phyloP scores from a whole-genome alignment of 2,329 filamentous ascomycete species.

The Rutstroemia sp. region DNA sequence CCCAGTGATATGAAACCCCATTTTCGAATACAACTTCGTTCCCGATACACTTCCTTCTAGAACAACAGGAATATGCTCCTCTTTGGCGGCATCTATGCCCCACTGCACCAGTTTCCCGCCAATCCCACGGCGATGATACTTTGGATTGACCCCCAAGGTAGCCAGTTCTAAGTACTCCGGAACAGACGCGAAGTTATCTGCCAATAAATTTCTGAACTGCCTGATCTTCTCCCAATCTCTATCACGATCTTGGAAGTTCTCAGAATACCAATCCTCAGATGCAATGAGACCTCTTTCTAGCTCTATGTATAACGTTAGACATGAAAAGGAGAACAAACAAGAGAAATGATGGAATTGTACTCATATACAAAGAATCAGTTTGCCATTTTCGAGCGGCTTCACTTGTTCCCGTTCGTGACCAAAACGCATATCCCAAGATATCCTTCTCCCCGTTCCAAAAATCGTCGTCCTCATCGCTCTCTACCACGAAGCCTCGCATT shows the following conservation, averaged over 20 bases:
- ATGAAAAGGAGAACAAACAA: neutral
- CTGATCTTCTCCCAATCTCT: slow-evolving; percentile 2
- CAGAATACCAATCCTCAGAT: slow-evolving; percentile 1
- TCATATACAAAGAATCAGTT: neutral
- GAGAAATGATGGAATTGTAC: neutral
- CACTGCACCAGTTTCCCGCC: slow-evolving; percentile 4
- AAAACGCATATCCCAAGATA: slow-evolving; percentile 3
- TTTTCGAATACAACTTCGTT: slow-evolving; percentile 4
- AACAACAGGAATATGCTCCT: slow-evolving; percentile 3
- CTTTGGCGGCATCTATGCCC: slow-evolving; percentile 2
- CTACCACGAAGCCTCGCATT: neutral
- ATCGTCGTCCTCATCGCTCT: slow-evolving; percentile 2
- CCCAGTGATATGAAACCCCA: neutral
- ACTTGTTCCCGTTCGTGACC: slow-evolving; percentile 1
- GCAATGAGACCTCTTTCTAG: slow-evolving; percentile 1
- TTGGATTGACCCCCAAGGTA: neutral
- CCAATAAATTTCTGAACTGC: neutral
- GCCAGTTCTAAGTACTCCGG: neutral
- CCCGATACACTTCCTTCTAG: slow-evolving; percentile 2
- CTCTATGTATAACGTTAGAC: neutral
- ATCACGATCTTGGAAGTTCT: neutral
- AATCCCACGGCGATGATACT: slow-evolving; percentile 4
- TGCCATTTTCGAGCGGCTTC: slow-evolving; percentile 3
- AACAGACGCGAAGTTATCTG: neutral
- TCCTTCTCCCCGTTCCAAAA: slow-evolving; percentile 3